Conservation (phyloP, 1,284 basidiomycete species). For the Exobasidium cylindrosporum region DNA sequence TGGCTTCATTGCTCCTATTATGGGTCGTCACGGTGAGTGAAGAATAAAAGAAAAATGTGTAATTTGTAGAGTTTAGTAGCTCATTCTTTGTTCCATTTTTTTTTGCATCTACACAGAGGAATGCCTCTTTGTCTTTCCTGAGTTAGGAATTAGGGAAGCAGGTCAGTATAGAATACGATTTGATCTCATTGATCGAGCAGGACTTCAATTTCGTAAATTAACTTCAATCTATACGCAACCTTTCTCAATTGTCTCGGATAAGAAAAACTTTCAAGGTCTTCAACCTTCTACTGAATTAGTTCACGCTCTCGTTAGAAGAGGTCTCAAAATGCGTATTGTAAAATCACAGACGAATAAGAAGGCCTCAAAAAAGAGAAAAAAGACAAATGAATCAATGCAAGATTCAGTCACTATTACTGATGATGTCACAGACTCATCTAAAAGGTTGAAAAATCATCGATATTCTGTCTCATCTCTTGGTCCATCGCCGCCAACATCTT, state of each 20-base stretch:
- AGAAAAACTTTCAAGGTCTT: slow-evolving; percentile 7
- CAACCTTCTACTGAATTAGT: slow-evolving; percentile 6
- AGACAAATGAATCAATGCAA: too few relatives aligned
- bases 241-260: slow-evolving; percentile 26
- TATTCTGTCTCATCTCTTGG: neutral
- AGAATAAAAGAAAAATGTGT: neutral
- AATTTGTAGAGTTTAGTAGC: neutral
- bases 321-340: slow-evolving; percentile 12
- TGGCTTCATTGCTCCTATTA: slow-evolving; percentile 15
- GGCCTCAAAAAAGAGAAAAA: neutral
- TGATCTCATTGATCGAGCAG: slow-evolving; percentile 24
- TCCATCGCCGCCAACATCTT: neutral
- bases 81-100: neutral
- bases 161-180: slow-evolving; percentile 35
- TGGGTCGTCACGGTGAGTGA: neutral
- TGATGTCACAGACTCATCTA: too few relatives aligned
- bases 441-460: too few relatives aligned
- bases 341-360: neutral
- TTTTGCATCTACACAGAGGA: slow-evolving; percentile 4
- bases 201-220: neutral
- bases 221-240: slow-evolving; percentile 13
- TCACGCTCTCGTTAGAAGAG: slow-evolving; percentile 5
- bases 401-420: too few relatives aligned
- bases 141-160: slow-evolving; percentile 31
- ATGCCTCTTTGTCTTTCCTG: slow-evolving; percentile 40